Evolutionary conservation across 2,329 filamentous ascomycete species (phyloP), one percentile per base, ranked within the genome.

Genomic region (Epichloe festucae): DNA sequence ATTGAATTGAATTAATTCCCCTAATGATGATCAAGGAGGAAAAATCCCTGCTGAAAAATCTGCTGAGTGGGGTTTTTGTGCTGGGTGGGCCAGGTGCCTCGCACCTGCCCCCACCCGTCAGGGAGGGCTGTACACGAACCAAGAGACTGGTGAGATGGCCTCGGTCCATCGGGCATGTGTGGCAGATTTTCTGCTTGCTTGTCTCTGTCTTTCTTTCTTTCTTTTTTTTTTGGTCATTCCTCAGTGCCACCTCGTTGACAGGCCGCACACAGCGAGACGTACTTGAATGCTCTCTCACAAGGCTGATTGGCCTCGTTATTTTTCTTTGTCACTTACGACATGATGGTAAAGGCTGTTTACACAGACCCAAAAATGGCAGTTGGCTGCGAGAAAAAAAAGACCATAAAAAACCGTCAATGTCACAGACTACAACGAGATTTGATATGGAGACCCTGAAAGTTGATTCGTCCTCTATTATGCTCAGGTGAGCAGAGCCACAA

Each of bases 321-420:
- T 47, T 46, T 44, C 41, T 47, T 46, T 40, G 45, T 47, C 17
- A 48, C n/a, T 41, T 47, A 17, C 12, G 48, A 50, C 12, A 46
- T 50, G 44, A 51, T 44, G 40, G 27, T 11, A 46, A 11, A 15
- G 34, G 19, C 45, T 48, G 38, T 35, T 19, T 38, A 43, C 35
- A 12, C 46, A 44, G 35, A 27, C 12, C 12, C 5, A 39, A 3
- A 43, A 34, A 44, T 39, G 27, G 27, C 50, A 51, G 19, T 43
- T 42, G 31, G 31, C 15, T 43, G 31, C 17, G 50, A 51, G 14
- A 31, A 40, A 36, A 27, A 7, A 27, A 27, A 27, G 17, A 17
- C 17, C 17, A 17, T 17, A 17, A 17, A 39, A 34, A 39, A 48
- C 14, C 15, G 19, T 45, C 43, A 45, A 45, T n/a, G 31, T 17